Evolutionary conservation across 2,329 filamentous ascomycete genomes (phyloP), one percentile per base, ranked within the genome.

Genomic region (Rachicladosporium sp.): DNA sequence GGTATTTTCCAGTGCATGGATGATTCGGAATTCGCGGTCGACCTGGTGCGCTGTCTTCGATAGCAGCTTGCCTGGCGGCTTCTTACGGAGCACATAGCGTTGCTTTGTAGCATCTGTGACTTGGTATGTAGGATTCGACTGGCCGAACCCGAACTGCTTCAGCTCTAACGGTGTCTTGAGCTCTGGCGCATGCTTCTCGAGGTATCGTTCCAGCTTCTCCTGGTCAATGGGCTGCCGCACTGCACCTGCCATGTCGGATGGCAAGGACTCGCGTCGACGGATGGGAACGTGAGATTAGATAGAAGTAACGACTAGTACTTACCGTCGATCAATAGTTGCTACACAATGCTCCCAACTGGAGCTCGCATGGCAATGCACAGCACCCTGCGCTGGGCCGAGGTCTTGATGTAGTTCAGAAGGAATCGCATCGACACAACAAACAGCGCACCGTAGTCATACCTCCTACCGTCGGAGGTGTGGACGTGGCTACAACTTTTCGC

Each of bases 121-220:
- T 55, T 87, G 83, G 64, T 94, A 95, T 3, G 88, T 95, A 31
- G 88, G 88, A 60, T 95, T 95, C 41, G 85, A 93, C 65, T 95
- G 88, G 43, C 89, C 89, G 59, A 91, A 95, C 51, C 87, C 85
- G 59, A 95, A 96, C 82, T 95, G 89, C 66, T 93, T 91, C 50
- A 95, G 67, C 34, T 86, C 79, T 48, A 95, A 66, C 1, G 89
- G 89, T 10, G 76, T 72, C 63, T 81, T 74, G 57, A 96, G 85
- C 54, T 80, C 73, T 1, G 85, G 83, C n/a, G 93, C 83, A 64
- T 87, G 73, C 46, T 73, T 64, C 40, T 72, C 65, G 47, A 96
- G 72, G 62, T 87, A 96, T 48, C 69, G 71, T 67, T 89, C 82
- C 44, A 98, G 69, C 10, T 83, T 75, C 54, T 71, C 66, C 53